Evolutionary conservation across 148 eudicot species (phyloP), one percentile per base, ranked within the genome.

Genomic region (Fallopia convolvulus): DNA sequence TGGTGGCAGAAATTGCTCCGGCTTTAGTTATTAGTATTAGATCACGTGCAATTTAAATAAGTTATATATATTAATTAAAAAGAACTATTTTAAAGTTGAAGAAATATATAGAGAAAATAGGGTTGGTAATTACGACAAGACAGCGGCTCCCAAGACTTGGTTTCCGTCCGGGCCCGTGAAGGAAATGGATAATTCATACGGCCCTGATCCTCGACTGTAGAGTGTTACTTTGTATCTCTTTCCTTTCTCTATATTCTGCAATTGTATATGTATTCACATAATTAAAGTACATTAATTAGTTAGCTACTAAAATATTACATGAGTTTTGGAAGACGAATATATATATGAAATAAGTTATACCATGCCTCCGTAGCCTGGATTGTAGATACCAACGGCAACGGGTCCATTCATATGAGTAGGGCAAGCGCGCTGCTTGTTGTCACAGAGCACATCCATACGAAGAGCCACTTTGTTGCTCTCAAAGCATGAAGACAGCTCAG

Each of bases 321-420:
- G 47, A 44, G 10, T 44, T 44, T 1, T 44, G 11, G 7, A 8
- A 44, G 8, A 44, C 47, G 8, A 3, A 41, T 41, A 41, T 41
- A n/a, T 58, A 21, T 1, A 26, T 26, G 1, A 26, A 26, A 26
- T 26, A 26, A 26, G 30, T 26, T 26, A 13, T 75, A 85, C 88
- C 88, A 85, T 85, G 77, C 88, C 88, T 80, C 85, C 81, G 52
- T 76, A 82, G 18, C 88, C 88, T 5, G 88, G 85, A 18, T 85
- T 85, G 65, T 73, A 85, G 66, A 85, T 15, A 72, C 88, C 88
- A 18, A 85, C 88, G 48, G 83, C 88, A 18, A 85, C 88, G 48
- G 83, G 83, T n/a, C 88, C 85, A 0, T 80, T 75, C 0, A 26
- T 26, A 26, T 26, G 30, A 26, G 30, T 26, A 56, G 85, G 88